Evolutionary conservation across 1,139 yeast species (phyloP).

Genomic region (Blastobotrys raffinosifermentans): DNA sequence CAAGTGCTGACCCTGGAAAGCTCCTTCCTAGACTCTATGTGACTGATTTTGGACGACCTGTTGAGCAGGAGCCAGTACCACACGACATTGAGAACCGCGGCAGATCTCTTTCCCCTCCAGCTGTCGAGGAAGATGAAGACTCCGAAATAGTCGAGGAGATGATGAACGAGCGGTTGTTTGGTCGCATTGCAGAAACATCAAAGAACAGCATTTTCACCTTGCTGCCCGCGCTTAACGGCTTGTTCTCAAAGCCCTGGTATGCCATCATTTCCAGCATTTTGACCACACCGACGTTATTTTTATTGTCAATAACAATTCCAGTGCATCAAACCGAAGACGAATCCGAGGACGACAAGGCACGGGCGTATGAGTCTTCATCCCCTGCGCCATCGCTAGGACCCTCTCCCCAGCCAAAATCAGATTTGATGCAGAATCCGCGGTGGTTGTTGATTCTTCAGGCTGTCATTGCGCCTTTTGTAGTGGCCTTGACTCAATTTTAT

Average conservation of each 20-base stretch:
- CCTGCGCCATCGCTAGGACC: neutral
- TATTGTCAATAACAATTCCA: slow-evolving; percentile 46
- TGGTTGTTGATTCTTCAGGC: slow-evolving; percentile 28
- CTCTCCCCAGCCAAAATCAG: neutral
- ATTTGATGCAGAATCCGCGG: slow-evolving; percentile 10
- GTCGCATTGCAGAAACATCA: too few species aligned
- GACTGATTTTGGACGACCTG: too few species aligned
- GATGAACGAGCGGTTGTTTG: too few species aligned
- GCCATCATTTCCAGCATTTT: slow-evolving; percentile 30
- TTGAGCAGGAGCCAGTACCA: too few species aligned
- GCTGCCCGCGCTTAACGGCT: slow-evolving; percentile 25
- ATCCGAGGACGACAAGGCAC: slow-evolving; percentile 11
- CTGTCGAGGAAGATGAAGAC: too few species aligned
- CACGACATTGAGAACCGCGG: too few species aligned
- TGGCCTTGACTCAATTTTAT: slow-evolving; percentile 11
- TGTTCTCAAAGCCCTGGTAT: slow-evolving; percentile 22
- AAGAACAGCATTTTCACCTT: too few species aligned
- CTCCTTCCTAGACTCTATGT: too few species aligned
- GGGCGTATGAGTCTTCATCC: neutral
- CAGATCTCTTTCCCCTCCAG: too few species aligned
- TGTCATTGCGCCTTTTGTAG: slow-evolving; percentile 23
- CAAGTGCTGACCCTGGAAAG: too few species aligned
- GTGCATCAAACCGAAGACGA: slow-evolving; percentile 34
- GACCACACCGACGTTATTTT: slow-evolving; percentile 40
- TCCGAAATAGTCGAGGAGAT: too few species aligned